Evolutionary conservation across 2,329 filamentous ascomycete genomes (phyloP), one percentile per base, ranked within the genome.

Genomic region (Raffaelea arxii): DNA sequence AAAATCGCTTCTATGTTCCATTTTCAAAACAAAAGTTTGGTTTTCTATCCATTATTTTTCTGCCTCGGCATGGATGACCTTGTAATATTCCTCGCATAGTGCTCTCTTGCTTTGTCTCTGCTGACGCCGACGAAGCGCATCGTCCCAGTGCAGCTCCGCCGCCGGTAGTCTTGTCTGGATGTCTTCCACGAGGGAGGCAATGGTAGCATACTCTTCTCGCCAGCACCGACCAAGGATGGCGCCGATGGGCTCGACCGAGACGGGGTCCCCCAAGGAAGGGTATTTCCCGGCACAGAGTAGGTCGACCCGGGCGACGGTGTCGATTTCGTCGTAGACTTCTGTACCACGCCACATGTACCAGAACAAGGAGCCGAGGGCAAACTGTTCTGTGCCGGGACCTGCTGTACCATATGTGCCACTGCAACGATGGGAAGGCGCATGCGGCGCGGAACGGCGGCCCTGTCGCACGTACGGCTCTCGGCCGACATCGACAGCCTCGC

Each of bases 301-400:
- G 9, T 42, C 24, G 6, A 42, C 25, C 24, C 12, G 4, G 9
- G 24, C 21, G 4, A 14, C 24, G 11, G 11, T 9, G 25, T 42
- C 40, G 24, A 42, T 12, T 10, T 30, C 40, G 9, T 6, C 4
- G n/a, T 42, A 42, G 11, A 21, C 24, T 25, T 42, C 24, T 23
- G 40, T 30, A n/a, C 40, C 40, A 25, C 25, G 40, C 14, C 11
- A 6, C 16, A 42, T 42, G 40, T 30, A 42, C 40, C 40, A 42
- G 25, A 42, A 42, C 24, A 42, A 9, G 14, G 40, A 42, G 24
- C 40, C 40, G 3, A 42, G 40, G 4, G 40, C 40, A 42, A 30
- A 42, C 16, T 42, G 40, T 23, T 42, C 24, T 18, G 40, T 27
- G 14, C 4, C n/a, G 7, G 40, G 24, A n/a, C 40, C 40, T 14